Evolutionary conservation across 257 asterid species (phyloP).

Genomic region (Solanum appendiculatum): DNA sequence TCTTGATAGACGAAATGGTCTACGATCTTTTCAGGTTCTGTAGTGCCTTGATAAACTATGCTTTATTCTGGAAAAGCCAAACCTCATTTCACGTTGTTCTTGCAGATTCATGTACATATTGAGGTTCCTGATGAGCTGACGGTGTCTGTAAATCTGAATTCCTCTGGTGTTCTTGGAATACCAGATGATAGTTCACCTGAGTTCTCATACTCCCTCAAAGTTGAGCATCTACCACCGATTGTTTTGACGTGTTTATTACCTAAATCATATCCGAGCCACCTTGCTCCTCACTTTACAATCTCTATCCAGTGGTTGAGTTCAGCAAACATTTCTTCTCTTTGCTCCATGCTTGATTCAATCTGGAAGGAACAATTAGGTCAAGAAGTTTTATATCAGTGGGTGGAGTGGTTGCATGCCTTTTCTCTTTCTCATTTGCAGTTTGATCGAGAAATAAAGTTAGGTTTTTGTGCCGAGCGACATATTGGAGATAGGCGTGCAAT

Average conservation of each 20-base stretch:
- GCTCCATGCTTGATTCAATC: constrained; percentile 63
- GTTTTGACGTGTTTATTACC: constrained; percentile 73
- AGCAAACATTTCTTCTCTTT: constrained; percentile 48
- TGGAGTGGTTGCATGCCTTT: constrained; percentile 63
- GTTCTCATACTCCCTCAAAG: constrained; percentile 62
- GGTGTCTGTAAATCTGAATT: constrained; percentile 41
- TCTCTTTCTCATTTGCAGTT: constrained; percentile 67
- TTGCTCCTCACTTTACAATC: constrained; percentile 58
- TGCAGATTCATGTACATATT: constrained; percentile 60
- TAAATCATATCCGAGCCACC: constrained; percentile 66
- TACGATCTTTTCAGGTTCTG: constrained; percentile 63
- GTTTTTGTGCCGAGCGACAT: constrained; percentile 33
- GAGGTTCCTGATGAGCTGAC: constrained; percentile 49
- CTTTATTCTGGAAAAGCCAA: not conserved
- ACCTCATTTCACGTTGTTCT: not conserved
- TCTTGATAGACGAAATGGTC: constrained; percentile 47
- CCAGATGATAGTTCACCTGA: constrained; percentile 25
- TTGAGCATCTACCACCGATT: constrained; percentile 77
- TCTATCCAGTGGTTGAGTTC: constrained; percentile 60
- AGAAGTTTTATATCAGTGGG: constrained; percentile 86
- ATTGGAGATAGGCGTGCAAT: constrained; percentile 62
- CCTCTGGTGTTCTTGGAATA: constrained; percentile 26
- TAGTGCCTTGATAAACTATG: not conserved
- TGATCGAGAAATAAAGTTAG: constrained; percentile 58
- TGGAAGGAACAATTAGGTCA: constrained; percentile 72